These are phyloP conservation scores for Rhizopus sp. DNA, from an alignment of 371 early-diverging fungal genomes.

Conservation along the genomic window DNA sequence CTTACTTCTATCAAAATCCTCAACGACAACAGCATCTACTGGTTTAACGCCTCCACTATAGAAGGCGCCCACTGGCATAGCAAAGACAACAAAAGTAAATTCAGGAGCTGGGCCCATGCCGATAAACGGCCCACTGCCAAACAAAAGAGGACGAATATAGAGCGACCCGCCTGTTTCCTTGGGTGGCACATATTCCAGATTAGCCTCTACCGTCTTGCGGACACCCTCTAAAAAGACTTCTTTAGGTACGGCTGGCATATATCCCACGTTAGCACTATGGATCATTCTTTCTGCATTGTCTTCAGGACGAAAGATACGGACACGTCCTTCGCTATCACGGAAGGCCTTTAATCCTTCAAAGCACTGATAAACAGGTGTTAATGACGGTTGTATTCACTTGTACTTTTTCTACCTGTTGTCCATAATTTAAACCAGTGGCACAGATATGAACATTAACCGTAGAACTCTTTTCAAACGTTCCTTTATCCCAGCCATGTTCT, in stretches of 20 bases:
- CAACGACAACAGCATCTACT: slow-evolving; percentile 69
- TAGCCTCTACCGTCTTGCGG: slow-evolving; percentile 57
- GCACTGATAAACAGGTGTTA: slow-evolving; percentile 38
- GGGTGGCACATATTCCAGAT: slow-evolving; percentile 77
- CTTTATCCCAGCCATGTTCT: slow-evolving; percentile 67
- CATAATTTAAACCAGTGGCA: slow-evolving; percentile 72
- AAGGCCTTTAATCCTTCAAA: slow-evolving; percentile 88
- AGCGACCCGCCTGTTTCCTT: slow-evolving; percentile 64
- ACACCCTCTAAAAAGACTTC: slow-evolving; percentile 71
- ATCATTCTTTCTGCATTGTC: slow-evolving; percentile 72
- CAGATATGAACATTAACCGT: slow-evolving; percentile 53
- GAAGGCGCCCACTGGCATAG: slow-evolving; percentile 71
- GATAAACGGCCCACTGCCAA: slow-evolving; percentile 73
- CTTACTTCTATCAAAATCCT: slow-evolving; percentile 74
- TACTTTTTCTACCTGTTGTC: slow-evolving; percentile 58
- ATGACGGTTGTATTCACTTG: neutral
- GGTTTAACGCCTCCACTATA: slow-evolving; percentile 73
- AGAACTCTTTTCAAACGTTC: slow-evolving; percentile 54
- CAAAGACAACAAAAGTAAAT: slow-evolving; percentile 73
- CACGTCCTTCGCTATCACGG: slow-evolving; percentile 69
- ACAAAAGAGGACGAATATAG: slow-evolving; percentile 71
- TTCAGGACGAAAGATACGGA: slow-evolving; percentile 77
- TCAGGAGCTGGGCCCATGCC: slow-evolving; percentile 73
- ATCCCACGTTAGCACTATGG: slow-evolving; percentile 55
- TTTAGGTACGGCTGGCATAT: slow-evolving; percentile 69